Base-by-base conservation (phyloP, 345 rosid genomes). In the Salix caprea region DNA sequence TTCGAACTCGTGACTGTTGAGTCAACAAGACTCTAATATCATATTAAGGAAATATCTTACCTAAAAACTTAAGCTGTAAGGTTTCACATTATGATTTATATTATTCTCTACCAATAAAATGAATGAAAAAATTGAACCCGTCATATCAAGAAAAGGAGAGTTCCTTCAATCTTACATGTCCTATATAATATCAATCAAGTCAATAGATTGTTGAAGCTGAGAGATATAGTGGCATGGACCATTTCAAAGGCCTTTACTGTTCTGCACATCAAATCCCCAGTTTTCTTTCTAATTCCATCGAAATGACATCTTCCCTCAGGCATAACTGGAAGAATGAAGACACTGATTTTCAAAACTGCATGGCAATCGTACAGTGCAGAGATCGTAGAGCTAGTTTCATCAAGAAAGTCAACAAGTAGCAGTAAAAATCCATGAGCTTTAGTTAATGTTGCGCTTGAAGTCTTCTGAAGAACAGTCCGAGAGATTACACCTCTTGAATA, bases 401-500 rank as follows among this genome's bases (percentile, higher is more conserved):
- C 44, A 65, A 48, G 24, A 52, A 66, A 65, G 18, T 7, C 24
- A 19, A 65, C 30, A 48, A 3, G 46, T 26, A 50, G 46, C 3
- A 36, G 73, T 37, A 14, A 26, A 5, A 13, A 48, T 34, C 2
- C 85, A 85, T 94, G 96, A 81, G 94, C 93, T 85, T 87, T 94
- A 12, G 77, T 69, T 69, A 91, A 72, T 40, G 88, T 80, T 82
- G 80, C 91, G 68, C 78, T 77, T 1, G 97, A 90, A 73, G 88
- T 91, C 83, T 90, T 91, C 71, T 65, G 84, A 65, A 89, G 86
- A 77, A 97, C 95, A 36, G 89, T 86, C 76, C 81, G 86, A 6
- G 88, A 84, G 69, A 94, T 89, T 67, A 92, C 69, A 37, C 78
- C 80, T 67, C 76, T 84, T 34, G 95, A 92, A 76, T 91, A 91